Evolutionary conservation across 169 alveolate genomes (phyloP), one percentile per base, ranked within the genome.

Genomic region (Toxoplasma gondii): DNA sequence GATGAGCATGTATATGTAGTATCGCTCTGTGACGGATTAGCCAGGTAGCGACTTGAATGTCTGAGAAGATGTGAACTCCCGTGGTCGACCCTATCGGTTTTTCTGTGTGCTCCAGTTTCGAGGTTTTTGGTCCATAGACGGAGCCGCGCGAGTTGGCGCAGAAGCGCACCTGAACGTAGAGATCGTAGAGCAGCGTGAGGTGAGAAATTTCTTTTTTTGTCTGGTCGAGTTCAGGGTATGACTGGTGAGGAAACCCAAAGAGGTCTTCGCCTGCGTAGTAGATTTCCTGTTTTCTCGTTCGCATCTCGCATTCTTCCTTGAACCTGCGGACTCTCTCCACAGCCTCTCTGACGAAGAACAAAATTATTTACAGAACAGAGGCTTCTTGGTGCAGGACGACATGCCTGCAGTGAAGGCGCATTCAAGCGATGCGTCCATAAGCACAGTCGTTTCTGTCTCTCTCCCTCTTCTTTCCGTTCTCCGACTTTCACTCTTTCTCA

Each of bases 241-340:
- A 92, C 95, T 98, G 98, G 95, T 98, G 98, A 17, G 99, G 98
- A 31, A 99, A 97, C 54, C 99, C 99, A 95, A 99, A 99, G 43
- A 99, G 97, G 87, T 98, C 98, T 96, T 99, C 98, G 91, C 99
- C 99, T 91, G 98, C 97, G 94, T 95, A 95, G 97, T 98, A 97
- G 91, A 98, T 96, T 94, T 98, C 98, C 97, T 96, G 97, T 92
- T 97, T 97, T 96, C 98, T 96, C 53, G 97, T 94, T 34, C 96
- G 92, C 91, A 96, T 92, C 88, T 95, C 96, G 82, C 94, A 93
- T 92, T 98, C 98, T 82, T 97, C 98, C 83, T 97, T 96, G 95
- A 97, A 98, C 91, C 98, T 93, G 92, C 98, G 96, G 34, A 98
- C 96, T 92, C 99, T 95, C 94, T 98, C 98, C 45, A 97, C 97